These are phyloP conservation scores for Apophysomyces trapeziformis DNA, from an alignment of 371 early-diverging fungal species.

Conservation along the genomic window DNA sequence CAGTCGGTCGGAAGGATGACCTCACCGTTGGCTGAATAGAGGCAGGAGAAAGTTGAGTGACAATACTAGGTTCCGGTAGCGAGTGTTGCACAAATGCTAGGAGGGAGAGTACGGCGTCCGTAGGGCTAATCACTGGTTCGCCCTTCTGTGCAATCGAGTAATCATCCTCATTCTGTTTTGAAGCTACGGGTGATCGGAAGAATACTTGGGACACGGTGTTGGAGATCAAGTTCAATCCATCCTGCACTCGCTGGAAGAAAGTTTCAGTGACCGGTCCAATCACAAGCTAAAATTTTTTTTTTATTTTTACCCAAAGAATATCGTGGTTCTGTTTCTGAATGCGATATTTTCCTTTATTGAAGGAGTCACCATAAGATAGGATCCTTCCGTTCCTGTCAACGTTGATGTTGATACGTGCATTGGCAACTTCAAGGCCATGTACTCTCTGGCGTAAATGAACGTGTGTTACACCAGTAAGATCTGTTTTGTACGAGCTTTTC, in stretches of 20 bases:
- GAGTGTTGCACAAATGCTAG: slow-evolving; percentile 36
- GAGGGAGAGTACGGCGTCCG: slow-evolving; percentile 35
- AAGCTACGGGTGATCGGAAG: slow-evolving; percentile 15
- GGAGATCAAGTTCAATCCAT: slow-evolving; percentile 24
- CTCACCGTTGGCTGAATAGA: background rate
- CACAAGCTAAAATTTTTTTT: background rate
- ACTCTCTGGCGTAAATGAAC: slow-evolving; percentile 79
- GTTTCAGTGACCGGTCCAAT: background rate
- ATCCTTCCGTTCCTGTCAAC: slow-evolving; percentile 72
- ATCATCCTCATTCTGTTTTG: slow-evolving; percentile 2
- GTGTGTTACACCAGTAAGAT: slow-evolving; percentile 80
- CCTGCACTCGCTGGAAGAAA: slow-evolving; percentile 24
- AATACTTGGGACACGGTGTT: slow-evolving; percentile 31
- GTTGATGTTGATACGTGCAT: slow-evolving; percentile 85
- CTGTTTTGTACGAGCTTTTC: slow-evolving; percentile 67
- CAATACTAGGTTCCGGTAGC: slow-evolving; percentile 30
- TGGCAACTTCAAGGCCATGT: slow-evolving; percentile 77
- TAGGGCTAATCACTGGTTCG: slow-evolving; percentile 25
- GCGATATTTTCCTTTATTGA: slow-evolving; percentile 44
- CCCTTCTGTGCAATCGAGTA: slow-evolving; percentile 18
- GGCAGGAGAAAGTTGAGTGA: background rate
- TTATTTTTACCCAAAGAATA: slow-evolving; percentile 17
- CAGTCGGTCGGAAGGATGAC: slow-evolving; percentile 3
- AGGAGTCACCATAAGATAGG: slow-evolving; percentile 76
- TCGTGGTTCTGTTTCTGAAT: slow-evolving; percentile 23